Evolutionary conservation across 192 early-diverging fungal species (phyloP).

Genomic region (Tieghemiomyces parasiticus): DNA sequence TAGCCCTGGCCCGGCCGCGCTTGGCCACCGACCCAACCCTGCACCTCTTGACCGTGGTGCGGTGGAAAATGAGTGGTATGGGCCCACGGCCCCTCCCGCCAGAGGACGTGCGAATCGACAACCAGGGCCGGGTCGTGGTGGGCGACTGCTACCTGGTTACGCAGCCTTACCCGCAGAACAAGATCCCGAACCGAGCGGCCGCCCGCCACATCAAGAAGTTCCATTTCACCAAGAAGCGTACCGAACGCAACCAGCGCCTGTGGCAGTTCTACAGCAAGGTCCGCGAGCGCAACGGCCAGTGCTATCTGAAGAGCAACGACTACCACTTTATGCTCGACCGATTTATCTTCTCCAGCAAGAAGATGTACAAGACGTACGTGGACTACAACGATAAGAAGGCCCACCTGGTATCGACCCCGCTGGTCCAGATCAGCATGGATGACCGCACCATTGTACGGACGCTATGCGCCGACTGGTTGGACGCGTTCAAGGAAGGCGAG

Average conservation of each 20-base stretch:
- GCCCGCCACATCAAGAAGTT: background rate
- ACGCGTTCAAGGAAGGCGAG: background rate
- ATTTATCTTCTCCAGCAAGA: slow-evolving; percentile 2
- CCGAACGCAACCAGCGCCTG: slow-evolving; percentile 4
- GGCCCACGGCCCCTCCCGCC: too few relatives aligned
- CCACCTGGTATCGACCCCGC: background rate
- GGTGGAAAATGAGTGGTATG: too few relatives aligned
- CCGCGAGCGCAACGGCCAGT: background rate
- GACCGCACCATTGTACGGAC: background rate
- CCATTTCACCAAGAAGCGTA: background rate
- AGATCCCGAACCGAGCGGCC: background rate
- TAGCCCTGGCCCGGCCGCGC: too few relatives aligned
- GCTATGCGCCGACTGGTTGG: slow-evolving; percentile 3
- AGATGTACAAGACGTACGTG: background rate
- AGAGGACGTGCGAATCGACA: background rate
- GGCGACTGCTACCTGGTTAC: background rate
- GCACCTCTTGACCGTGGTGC: too few relatives aligned
- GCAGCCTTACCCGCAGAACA: slow-evolving; percentile 7
- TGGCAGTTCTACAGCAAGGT: slow-evolving; percentile 4
- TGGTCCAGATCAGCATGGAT: background rate
- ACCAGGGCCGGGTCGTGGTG: background rate
- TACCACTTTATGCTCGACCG: slow-evolving; percentile 9
- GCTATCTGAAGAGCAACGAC: background rate
- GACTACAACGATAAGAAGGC: background rate
- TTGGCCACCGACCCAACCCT: too few relatives aligned